Base-by-base conservation (phyloP, 1,139 yeast species). In the Debaryomycetaceae sp. region DNA sequence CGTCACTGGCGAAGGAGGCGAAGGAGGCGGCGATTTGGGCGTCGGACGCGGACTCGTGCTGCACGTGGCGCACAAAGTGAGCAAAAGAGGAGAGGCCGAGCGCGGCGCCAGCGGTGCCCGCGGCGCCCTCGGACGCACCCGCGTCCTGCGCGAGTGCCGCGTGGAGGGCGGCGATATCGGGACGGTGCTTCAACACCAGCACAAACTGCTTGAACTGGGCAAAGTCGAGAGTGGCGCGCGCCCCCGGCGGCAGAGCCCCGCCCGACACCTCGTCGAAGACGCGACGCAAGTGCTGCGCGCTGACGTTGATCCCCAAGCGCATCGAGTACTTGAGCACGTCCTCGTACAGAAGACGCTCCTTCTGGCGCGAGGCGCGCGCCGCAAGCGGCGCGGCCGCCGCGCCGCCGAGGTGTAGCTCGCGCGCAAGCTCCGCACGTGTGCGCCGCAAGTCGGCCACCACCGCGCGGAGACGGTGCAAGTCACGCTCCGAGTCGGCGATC, bases 141-240 rank as follows among this genome's bases (percentile, higher is more conserved):
- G n/a, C n/a, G n/a, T n/a, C n/a, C n/a, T n/a, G n/a, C n/a, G n/a
- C n/a, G n/a, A n/a, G n/a, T n/a, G n/a, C n/a, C n/a, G n/a, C n/a
- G n/a, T n/a, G 65, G 12, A 66, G 51, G 1, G 31, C 29, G 3
- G 35, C 36, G 6, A 67, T 44, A 35, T 66, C 74, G 21, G 47
- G 43, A 28, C 74, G 45, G 20, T 42, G 46, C 38, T 65, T 65
- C 27, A 67, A 46, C 2, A 53, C 54, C 18, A 75, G 68, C 2
- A 89, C 89, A 52, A 88, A 85, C 17, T 54, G 51, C 48, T 83
- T 81, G 52, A 89, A 89, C 43, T 84, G 86, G 3, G 65, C 68
- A 45, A 85, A 86, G 39, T 75, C 69, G 17, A 89, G 56, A 6
- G 38, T 20, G n/a, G 37, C 41, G n/a, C n/a, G n/a, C n/a, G n/a